Evolutionary conservation across 352 stramenopile species (phyloP).

Genomic region (Phytophthora multivora): DNA sequence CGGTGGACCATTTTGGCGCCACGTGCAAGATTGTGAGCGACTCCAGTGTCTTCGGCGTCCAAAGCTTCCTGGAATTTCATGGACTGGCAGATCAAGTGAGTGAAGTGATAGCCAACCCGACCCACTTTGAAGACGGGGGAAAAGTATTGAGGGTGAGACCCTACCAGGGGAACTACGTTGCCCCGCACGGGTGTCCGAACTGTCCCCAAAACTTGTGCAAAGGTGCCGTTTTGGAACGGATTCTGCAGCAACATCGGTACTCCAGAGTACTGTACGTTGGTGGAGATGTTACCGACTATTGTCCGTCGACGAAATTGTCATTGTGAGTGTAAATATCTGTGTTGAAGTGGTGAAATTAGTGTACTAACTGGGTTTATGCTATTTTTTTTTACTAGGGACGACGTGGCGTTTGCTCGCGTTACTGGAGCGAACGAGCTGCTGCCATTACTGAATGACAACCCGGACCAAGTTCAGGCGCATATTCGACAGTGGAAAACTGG

Average conservation of each 20-base stretch:
- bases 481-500: constrained; percentile 15
- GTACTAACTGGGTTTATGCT: no score
- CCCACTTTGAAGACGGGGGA: constrained; percentile 18
- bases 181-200: constrained; percentile 44
- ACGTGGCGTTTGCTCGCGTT: constrained; percentile 28
- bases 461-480: constrained; percentile 19
- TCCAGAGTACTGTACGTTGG: constrained; percentile 62
- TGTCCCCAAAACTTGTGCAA: constrained; percentile 74
- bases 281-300: constrained; percentile 58
- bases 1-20: constrained; percentile 35
- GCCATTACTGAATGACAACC: constrained; percentile 5
- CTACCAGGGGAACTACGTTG: constrained; percentile 33
- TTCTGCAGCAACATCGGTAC: constrained; percentile 35
- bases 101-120: constrained; percentile 49
- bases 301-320: constrained; percentile 41
- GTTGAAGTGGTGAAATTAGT: neutral
- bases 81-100: constrained; percentile 33
- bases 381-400: constrained; percentile 11
- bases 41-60: constrained; percentile 51
- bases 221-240: constrained; percentile 46
- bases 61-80: constrained; percentile 43
- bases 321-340: constrained; percentile 24
- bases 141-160: constrained; percentile 40
- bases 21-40: constrained; percentile 57
- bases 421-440: constrained; percentile 11